phyloP scores from a whole-genome alignment of 805 yeast genomes.

The Lipomyces japonicus region DNA sequence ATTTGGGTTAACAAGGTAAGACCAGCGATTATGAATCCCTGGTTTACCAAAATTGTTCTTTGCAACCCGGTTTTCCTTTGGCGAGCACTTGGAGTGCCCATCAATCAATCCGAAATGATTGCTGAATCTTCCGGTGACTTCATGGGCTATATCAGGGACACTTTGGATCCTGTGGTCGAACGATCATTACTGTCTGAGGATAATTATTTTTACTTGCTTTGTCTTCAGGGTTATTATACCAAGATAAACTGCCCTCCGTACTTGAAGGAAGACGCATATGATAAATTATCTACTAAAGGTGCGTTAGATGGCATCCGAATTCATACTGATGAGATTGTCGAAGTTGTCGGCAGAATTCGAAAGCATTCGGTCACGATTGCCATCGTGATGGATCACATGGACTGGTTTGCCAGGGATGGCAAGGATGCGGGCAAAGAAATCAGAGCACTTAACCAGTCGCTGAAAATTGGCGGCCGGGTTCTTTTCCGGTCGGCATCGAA shows the following conservation, averaged over 20 bases:
- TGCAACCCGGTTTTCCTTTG: constrained; percentile 84
- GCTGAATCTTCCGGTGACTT: constrained; percentile 46
- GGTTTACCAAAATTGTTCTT: constrained; percentile 61
- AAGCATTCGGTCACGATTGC: constrained; percentile 67
- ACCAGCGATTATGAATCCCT: constrained; percentile 67
- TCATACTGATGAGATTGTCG: constrained; percentile 75
- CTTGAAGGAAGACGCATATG: constrained; percentile 57
- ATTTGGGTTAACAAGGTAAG: constrained; percentile 62
- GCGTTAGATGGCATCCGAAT: constrained; percentile 69
- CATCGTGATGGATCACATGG: constrained; percentile 88
- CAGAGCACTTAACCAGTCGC: constrained; percentile 56
- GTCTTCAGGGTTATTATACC: constrained; percentile 58
- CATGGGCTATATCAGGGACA: constrained; percentile 66
- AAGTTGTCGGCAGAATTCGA: constrained; percentile 65
- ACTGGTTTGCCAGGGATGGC: constrained; percentile 74
- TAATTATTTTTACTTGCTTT: constrained; percentile 73
- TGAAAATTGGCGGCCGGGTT: constrained; percentile 67
- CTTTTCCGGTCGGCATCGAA: constrained; percentile 70
- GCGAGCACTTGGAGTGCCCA: constrained; percentile 89
- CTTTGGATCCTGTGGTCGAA: constrained; percentile 69
- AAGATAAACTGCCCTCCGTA: constrained; percentile 71
- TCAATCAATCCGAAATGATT: constrained; percentile 78
- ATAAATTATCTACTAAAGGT: constrained; percentile 45
- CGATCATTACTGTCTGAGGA: constrained; percentile 63
- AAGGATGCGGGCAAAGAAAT: constrained; percentile 64